Base-by-base conservation (phyloP, 75 land plant genomes). In the Picea glauca region DNA sequence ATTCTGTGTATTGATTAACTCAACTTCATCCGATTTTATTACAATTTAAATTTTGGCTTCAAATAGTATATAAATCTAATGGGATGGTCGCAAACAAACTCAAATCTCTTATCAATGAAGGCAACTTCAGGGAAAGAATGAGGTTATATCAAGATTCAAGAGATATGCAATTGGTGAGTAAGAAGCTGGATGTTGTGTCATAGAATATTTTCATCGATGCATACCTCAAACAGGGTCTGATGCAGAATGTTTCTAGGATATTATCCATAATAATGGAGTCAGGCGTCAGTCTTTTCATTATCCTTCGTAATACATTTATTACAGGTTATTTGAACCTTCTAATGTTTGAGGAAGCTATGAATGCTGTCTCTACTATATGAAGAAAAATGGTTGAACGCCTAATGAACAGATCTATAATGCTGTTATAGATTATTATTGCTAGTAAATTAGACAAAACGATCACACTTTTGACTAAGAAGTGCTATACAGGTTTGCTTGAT, bases 181-280 rank as follows among this genome's bases (percentile, higher is more conserved):
- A 80, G 72, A 87, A 82, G 56, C 98, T 96, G 1, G 92, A 93
- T 83, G 67, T 90, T n/a, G 88, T 96, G 18, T 88, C 92, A 0
- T 96, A 87, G 78, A 96, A 93, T 78, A 96, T 94, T 17, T 87
- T 93, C 11, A 88, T 96, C 20, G 88, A 88, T 78, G 90, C 91
- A 15, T 95, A 88, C 62, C 85, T 89, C 75, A 93, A 91, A 74
- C 92, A 87, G 81, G 93, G 91, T 13, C 92, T 85, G 12, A 91
- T 95, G 96, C 86, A 90, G 18, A 93, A 95, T 31, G 96, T 96
- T n/a, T 58, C 88, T 30, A 85, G 91, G 32, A 78, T 84, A 26
- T 73, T 96, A 17, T 67, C 82, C 3, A 88, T 89, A 58, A 96
- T 93, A 96, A 83, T 88, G 7, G 79, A 43, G 43, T 74, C 78